These are phyloP conservation scores for Venturia nashicola DNA, from an alignment of 2,329 filamentous ascomycete species.

Conservation along the genomic window DNA sequence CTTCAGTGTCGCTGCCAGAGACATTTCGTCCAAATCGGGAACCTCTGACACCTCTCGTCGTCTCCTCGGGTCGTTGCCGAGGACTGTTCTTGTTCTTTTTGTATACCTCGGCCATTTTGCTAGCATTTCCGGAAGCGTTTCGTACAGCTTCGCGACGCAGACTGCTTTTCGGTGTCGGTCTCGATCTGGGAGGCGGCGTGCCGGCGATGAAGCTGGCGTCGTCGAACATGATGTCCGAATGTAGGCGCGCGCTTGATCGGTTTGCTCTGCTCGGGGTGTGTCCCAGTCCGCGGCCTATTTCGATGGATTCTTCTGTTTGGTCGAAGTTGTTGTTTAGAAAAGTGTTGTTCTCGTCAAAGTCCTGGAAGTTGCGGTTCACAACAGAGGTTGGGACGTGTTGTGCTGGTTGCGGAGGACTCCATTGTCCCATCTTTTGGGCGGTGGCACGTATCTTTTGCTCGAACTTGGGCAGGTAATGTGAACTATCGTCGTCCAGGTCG, in stretches of 20 bases:
- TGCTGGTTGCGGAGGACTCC: slow-evolving; percentile 9
- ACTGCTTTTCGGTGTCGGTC: slow-evolving; percentile 22
- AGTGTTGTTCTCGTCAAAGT: slow-evolving; percentile 26
- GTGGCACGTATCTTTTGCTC: slow-evolving; percentile 10
- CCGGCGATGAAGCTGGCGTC: slow-evolving; percentile 30
- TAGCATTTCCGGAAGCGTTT: slow-evolving; percentile 31
- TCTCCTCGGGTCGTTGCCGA: slow-evolving; percentile 26
- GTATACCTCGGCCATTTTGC: slow-evolving; percentile 25
- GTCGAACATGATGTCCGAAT: slow-evolving; percentile 28
- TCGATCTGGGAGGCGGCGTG: slow-evolving; percentile 26
- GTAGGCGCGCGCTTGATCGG: slow-evolving; percentile 29
- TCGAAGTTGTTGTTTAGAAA: slow-evolving; percentile 20
- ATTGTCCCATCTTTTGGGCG: slow-evolving; percentile 10
- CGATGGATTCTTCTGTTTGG: slow-evolving; percentile 41
- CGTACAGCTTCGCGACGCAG: slow-evolving; percentile 27
- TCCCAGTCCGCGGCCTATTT: slow-evolving; percentile 41
- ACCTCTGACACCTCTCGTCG: slow-evolving; percentile 13
- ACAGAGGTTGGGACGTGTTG: slow-evolving; percentile 3
- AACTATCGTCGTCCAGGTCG: not conserved
- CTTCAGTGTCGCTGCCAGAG: slow-evolving; percentile 11
- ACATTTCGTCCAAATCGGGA: not conserved
- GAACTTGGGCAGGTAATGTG: not conserved
- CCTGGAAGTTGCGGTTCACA: slow-evolving; percentile 20
- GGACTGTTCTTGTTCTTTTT: slow-evolving; percentile 40
- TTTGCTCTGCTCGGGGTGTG: slow-evolving; percentile 26